These are phyloP conservation scores for Colletotrichum filicis DNA, from an alignment of 2,329 filamentous ascomycete genomes.

Conservation along the genomic window DNA sequence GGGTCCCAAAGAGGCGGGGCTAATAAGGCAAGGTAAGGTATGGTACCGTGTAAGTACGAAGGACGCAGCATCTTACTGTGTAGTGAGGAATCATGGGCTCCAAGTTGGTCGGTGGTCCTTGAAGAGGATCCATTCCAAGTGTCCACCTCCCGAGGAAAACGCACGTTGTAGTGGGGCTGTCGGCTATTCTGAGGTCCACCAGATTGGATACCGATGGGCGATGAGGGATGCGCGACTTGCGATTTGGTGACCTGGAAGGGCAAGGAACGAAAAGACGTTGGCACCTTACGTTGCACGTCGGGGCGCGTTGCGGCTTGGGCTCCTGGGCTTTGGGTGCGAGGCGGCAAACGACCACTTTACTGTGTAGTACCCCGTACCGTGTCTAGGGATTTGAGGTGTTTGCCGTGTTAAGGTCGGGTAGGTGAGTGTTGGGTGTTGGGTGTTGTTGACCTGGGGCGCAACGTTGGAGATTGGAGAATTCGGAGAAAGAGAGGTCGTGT, in stretches of 20 bases:
- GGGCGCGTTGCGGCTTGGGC: too few species aligned
- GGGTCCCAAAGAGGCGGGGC: not conserved
- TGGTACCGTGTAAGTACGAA: too few species aligned
- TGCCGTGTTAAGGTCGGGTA: not conserved
- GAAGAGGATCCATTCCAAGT: not conserved
- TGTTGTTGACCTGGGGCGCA: too few species aligned
- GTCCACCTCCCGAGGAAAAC: conserved; percentile 6
- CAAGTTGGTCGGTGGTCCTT: not conserved
- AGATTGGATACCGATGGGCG: not conserved
- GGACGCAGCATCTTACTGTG: too few species aligned
- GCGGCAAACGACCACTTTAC: not conserved
- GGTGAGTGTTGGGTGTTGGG: not conserved
- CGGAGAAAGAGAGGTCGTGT: not conserved
- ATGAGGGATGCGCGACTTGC: not conserved
- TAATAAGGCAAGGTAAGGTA: too few species aligned
- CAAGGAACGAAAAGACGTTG: not conserved
- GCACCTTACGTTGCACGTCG: too few species aligned
- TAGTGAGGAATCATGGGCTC: too few species aligned
- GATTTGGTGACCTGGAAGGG: not conserved
- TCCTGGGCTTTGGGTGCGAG: not conserved
- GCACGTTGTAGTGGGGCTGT: not conserved
- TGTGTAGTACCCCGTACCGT: not conserved
- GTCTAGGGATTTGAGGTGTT: not conserved
- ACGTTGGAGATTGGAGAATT: not conserved
- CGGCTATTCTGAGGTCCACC: not conserved